These are phyloP conservation scores for Pontederia paniculata DNA, from an alignment of 176 grass and related monocot genomes.

Conservation along the genomic window DNA sequence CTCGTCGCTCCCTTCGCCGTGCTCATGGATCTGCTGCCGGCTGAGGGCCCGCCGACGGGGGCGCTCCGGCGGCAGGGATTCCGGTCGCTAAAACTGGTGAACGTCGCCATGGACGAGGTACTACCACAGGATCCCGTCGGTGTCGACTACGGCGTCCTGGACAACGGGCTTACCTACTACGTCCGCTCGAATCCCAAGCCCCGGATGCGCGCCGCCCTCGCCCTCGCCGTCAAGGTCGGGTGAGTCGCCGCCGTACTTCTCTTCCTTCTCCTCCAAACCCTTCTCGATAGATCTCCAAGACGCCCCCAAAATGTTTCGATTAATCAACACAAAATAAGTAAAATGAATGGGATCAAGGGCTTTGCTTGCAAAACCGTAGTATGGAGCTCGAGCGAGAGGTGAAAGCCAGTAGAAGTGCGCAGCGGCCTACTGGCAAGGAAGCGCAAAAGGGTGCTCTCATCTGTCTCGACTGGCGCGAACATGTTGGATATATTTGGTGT, in stretches of 20 bases:
- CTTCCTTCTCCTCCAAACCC: not conserved
- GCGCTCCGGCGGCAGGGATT: conserved; percentile 54
- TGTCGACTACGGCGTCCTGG: conserved; percentile 59
- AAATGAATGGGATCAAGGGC: too few species aligned
- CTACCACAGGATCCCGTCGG: conserved; percentile 62
- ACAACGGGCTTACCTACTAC: conserved; percentile 92
- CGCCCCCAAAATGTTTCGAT: too few species aligned
- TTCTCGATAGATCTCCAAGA: too few species aligned
- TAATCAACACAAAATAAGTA: too few species aligned
- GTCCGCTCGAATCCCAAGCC: conserved; percentile 84
- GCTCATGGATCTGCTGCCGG: conserved; percentile 80
- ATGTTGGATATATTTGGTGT: too few species aligned
- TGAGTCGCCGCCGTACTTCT: conserved; percentile 27
- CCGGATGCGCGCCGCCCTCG: conserved; percentile 87
- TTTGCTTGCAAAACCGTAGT: too few species aligned
- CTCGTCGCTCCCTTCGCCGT: too few species aligned
- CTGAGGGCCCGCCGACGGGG: conserved; percentile 28
- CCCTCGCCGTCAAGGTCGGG: conserved; percentile 99
- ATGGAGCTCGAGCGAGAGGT: too few species aligned
- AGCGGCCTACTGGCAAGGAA: too few species aligned
- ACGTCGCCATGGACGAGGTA: conserved; percentile 60
- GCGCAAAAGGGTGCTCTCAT: too few species aligned
- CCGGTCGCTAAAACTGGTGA: conserved; percentile 82
- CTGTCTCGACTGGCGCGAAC: too few species aligned
- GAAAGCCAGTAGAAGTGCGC: too few species aligned